These are phyloP conservation scores for Orbilia blumenaviensis DNA, from an alignment of 2,329 filamentous ascomycete genomes.

Conservation along the genomic window DNA sequence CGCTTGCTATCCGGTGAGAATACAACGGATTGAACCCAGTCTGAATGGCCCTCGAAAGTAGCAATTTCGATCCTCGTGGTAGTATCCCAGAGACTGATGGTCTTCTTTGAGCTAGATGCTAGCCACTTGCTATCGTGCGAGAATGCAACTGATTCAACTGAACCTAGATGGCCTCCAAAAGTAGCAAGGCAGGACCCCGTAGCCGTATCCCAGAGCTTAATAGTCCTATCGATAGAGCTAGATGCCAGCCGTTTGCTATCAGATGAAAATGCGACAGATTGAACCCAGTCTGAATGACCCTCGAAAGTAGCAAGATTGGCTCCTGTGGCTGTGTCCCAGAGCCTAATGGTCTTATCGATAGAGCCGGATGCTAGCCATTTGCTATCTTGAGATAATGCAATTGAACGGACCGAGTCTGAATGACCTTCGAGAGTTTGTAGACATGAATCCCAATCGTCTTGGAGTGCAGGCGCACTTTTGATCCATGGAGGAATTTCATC, in stretches of 20 bases:
- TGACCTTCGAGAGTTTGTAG: not conserved
- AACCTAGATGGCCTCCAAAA: not conserved
- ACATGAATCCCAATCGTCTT: slow-evolving; percentile 8
- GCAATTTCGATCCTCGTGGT: not conserved
- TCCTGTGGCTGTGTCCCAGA: not conserved
- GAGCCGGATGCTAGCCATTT: not conserved
- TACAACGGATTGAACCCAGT: not conserved
- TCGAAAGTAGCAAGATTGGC: not conserved
- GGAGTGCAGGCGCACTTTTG: not conserved
- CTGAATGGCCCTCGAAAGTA: not conserved
- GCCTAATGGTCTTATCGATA: not conserved
- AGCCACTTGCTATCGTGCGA: not conserved
- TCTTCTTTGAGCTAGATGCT: not conserved
- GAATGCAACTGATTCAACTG: not conserved
- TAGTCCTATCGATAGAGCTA: not conserved
- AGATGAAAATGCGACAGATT: not conserved
- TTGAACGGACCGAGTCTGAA: not conserved
- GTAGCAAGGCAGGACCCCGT: no score
- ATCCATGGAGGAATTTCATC: not conserved
- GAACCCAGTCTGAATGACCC: not conserved
- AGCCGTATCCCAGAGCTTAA: not conserved
- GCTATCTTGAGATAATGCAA: not conserved
- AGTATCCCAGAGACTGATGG: not conserved
- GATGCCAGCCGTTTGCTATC: not conserved
- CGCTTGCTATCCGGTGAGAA: not conserved